Evolutionary conservation across 2,329 filamentous ascomycete genomes (phyloP), one percentile per base, ranked within the genome.

Genomic region (Raffaelea albimanens): DNA sequence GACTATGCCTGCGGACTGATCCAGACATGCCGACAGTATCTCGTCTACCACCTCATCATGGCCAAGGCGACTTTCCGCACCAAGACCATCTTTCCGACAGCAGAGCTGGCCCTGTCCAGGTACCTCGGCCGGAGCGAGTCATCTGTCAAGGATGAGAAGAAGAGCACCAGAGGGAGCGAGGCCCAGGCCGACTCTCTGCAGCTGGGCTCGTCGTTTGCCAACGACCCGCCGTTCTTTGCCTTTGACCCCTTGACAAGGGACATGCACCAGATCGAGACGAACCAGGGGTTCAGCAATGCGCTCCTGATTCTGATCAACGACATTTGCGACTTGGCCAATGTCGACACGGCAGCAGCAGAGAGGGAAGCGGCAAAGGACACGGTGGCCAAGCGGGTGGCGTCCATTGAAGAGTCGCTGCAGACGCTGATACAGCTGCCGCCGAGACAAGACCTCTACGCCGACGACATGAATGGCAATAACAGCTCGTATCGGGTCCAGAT

Each of bases 1-100:
- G 41, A 38, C 21, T 43, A 33, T 5, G 23, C 46, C 5, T n/a
- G 21, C 5, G 46, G 44, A n/a, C 25, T 48, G 16, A 43, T 48
- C 18, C 34, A 41, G 4, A 44, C 43, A 22, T 38, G 36, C 14
- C 34, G 38, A 22, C 46, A 48, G 29, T 48, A 48, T 31, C 44
- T 48, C 44, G 46, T 41, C 9, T 48, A 48, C 38, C 46, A 48
- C 34, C 36, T 48, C 0, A 38, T 48, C 18, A 48, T 43, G 25
- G 46, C 46, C 18, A 48, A 48, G 19, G 44, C 46, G 3, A 41
- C 38, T n/a, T 48, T 48, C 25, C 34, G 29, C 18, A 39, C 44
- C n/a, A 25, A 44, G 14, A 20, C 38, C 5, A 9, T 47, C 2
- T n/a, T 48, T 5, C 18, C 25, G 7, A 7, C 7, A 7, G 25